Evolutionary conservation across 2,329 filamentous ascomycete genomes (phyloP).

Genomic region (Xylariaceae sp.): DNA sequence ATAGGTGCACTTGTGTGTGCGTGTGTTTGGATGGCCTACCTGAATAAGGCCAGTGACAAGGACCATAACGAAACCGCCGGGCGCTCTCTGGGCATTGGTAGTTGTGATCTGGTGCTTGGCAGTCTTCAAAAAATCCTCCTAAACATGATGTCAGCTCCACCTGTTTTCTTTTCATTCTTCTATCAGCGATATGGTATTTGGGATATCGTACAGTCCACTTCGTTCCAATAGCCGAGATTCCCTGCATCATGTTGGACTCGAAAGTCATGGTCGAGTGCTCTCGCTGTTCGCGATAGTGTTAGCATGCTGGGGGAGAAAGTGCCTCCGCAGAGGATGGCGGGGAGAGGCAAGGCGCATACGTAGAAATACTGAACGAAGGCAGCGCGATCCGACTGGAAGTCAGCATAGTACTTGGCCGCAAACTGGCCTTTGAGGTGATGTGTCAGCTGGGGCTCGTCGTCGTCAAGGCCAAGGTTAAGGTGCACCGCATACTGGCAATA

Average conservation of each 20-base stretch:
- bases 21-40: conserved; percentile 10
- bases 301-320: conserved; percentile 9
- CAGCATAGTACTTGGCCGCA: conserved; percentile 17
- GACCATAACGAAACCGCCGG: conserved; percentile 68
- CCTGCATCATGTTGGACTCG: conserved; percentile 63
- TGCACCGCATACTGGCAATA: conserved; percentile 18
- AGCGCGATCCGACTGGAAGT: conserved; percentile 15
- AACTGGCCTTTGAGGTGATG: conserved; percentile 13
- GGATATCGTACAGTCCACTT: conserved; percentile 66
- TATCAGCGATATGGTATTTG: background rate
- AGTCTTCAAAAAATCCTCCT: conserved; percentile 20
- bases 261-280: conserved; percentile 90
- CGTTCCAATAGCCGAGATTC: conserved; percentile 61
- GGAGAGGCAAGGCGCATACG: conserved; percentile 13
- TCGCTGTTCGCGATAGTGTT: conserved; percentile 47
- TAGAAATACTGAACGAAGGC: conserved; percentile 19
- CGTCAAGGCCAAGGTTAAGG: background rate
- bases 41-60: conserved; percentile 77
- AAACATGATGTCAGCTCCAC: conserved; percentile 4
- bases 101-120: conserved; percentile 54
- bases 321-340: background rate
- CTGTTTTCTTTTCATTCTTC: background rate
- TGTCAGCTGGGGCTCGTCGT: background rate
- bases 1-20: background rate
- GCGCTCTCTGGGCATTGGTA: conserved; percentile 75